A percentile compares a stretch with the other conserved stretches of the same genome.
Conservation (phyloP, 306 rosid species). For the Glycine soja region DNA sequence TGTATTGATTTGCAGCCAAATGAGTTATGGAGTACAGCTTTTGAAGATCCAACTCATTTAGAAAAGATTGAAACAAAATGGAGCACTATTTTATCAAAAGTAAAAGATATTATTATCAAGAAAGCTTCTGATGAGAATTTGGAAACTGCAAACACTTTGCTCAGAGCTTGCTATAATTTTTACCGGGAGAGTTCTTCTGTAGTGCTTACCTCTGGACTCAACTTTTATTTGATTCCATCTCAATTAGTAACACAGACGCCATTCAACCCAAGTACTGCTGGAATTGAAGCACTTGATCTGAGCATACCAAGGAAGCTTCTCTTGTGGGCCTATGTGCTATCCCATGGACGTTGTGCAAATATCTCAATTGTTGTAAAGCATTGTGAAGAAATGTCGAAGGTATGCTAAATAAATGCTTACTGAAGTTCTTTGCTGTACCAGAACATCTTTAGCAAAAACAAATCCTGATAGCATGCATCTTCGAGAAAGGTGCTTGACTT, state of each 20-base stretch:
- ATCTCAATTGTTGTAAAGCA: conserved; percentile 87
- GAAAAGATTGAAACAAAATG: conserved; percentile 75
- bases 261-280: conserved; percentile 63
- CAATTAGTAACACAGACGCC: conserved; percentile 64
- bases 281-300: conserved; percentile 83
- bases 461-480: background rate
- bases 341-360: conserved; percentile 80
- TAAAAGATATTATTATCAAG: conserved; percentile 57
- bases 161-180: conserved; percentile 82
- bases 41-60: conserved; percentile 67
- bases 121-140: conserved; percentile 74
- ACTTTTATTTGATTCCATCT: conserved; percentile 68
- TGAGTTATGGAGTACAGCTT: conserved; percentile 85
- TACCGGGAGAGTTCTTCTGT: conserved; percentile 92
- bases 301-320: conserved; percentile 99
- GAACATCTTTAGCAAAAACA: background rate
- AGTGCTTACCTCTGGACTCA: conserved; percentile 77
- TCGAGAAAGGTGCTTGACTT: conserved; percentile 38
- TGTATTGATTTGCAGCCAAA: conserved; percentile 76
- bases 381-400: conserved; percentile 95
- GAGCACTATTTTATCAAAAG: conserved; percentile 64
- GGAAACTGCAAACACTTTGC: conserved; percentile 84
- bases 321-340: conserved; percentile 83
- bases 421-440: conserved; percentile 40
- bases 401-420: conserved; percentile 59